Percentiles rank a stretch among this genome's conserved stretches.
phyloP scores from a whole-genome alignment of 164 flowering plant species.

The Dillenia turbinata region DNA sequence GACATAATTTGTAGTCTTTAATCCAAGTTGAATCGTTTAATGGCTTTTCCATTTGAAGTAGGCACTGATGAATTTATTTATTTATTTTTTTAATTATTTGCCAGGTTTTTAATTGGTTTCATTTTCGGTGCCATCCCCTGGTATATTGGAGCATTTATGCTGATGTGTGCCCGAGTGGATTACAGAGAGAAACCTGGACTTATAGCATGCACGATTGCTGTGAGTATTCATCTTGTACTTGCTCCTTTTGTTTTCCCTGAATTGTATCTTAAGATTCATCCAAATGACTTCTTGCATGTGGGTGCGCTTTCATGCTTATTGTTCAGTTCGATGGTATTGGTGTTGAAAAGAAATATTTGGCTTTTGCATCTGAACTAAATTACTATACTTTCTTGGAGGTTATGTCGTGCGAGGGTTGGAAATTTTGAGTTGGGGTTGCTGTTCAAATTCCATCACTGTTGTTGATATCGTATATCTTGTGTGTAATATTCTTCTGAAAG shows the following conservation, averaged over 20 bases:
- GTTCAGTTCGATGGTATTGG: no score
- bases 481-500: no score
- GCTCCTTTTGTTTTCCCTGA: background rate
- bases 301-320: background rate
- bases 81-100: constrained; percentile 3
- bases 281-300: background rate
- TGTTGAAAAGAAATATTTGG: no score
- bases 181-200: constrained; percentile 82
- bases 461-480: no score
- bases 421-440: no score
- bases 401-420: no score
- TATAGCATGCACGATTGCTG: constrained; percentile 71
- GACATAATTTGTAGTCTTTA: no score
- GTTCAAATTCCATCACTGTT: no score
- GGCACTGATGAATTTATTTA: background rate
- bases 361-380: no score
- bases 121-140: constrained; percentile 75
- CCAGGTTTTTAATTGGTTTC: constrained; percentile 77
- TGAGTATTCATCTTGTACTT: constrained; percentile 26
- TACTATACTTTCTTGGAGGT: no score
- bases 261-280: background rate
- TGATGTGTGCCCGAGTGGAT: constrained; percentile 56
- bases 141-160: constrained; percentile 69
- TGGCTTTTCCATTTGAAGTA: no score
- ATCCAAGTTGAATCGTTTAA: no score